Conservation (phyloP, 371 early-diverging fungal genomes). For the Smittium culicis region DNA sequence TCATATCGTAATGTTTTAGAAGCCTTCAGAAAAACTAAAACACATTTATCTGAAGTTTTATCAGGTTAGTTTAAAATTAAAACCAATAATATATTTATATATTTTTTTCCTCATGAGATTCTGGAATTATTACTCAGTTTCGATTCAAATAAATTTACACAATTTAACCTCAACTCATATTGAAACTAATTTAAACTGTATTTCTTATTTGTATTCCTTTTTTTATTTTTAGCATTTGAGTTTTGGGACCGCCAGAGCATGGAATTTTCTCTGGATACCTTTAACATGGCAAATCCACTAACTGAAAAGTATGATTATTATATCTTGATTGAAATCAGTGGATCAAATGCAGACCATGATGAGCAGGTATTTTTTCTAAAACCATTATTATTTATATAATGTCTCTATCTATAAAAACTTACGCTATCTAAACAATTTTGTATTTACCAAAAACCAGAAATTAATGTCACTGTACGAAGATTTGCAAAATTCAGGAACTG, state of each 20-base stretch:
- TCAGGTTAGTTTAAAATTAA: conserved; percentile 32
- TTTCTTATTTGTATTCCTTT: not conserved
- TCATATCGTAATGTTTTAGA: conserved; percentile 62
- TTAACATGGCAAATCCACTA: conserved; percentile 38
- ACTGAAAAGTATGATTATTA: conserved; percentile 62
- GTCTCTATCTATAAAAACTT: not conserved
- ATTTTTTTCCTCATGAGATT: not conserved
- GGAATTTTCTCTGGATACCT: conserved; percentile 23
- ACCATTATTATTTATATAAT: not conserved
- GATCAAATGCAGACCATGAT: conserved; percentile 84
- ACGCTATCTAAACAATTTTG: not conserved
- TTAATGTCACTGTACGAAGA: not conserved
- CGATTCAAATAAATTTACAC: not conserved
- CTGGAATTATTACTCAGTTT: no score
- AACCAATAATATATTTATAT: no score
- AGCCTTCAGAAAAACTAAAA: conserved; percentile 57
- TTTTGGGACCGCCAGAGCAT: conserved; percentile 72
- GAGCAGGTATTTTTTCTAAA: conserved; percentile 18
- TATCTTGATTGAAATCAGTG: conserved; percentile 84
- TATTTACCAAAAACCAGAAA: no score
- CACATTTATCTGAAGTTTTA: conserved; percentile 74
- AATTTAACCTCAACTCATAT: not conserved
- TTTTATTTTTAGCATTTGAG: conserved; percentile 59
- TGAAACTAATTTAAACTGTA: not conserved
- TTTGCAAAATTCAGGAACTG: not conserved